Base-by-base conservation (phyloP, 2,329 filamentous ascomycete genomes). In the Akanthomyces dipterigenus region DNA sequence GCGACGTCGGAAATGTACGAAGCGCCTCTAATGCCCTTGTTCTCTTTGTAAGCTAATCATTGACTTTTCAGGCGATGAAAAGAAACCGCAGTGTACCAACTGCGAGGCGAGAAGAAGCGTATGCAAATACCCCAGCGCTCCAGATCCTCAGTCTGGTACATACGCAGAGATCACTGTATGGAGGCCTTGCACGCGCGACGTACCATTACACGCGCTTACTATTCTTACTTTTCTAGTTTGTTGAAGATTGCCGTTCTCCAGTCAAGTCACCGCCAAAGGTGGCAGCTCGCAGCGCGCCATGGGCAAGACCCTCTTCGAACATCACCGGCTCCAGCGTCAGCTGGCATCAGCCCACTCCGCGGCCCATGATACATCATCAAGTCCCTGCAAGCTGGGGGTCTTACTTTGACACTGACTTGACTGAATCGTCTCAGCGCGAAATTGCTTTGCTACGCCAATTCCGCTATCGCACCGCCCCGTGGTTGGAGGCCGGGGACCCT, bases 401-500 rank as follows among this genome's bases (percentile, higher is more conserved):
- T 9, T 67, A 67, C 53, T 67, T 67, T 24, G 53, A 63, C 11
- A 63, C 58, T 9, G 31, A 57, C 5, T 26, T 61, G 11, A 42
- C 55, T 9, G 63, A 63, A 3, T 26, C 49, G 7, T 42, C 36
- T 5, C 61, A 62, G 22, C 58, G 51, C 31, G 59, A 64, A 8
- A 61, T 57, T 20, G 65, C 63, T 1, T 45, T 64, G 12, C 48
- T 67, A 24, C 63, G 65, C 5, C 64, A 67, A 26, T 67, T 67
- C 26, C 65, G 60, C 34, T 67, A 67, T 48, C 63, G 63, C 24
- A 64, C 64, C n/a, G 65, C 61, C 2, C 66, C 65, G 11, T 67
- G 65, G 66, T 64, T 67, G 1, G 65, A 66, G 22, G 65, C 65
- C 14, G 66, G 64, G 22, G 63, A 66, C 26, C 49, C 63, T 4